A percentile compares a stretch with the other conserved stretches of the same genome.
Evolutionary conservation across 345 rosid genomes (phyloP).

Genomic region (Camelina laxa): DNA sequence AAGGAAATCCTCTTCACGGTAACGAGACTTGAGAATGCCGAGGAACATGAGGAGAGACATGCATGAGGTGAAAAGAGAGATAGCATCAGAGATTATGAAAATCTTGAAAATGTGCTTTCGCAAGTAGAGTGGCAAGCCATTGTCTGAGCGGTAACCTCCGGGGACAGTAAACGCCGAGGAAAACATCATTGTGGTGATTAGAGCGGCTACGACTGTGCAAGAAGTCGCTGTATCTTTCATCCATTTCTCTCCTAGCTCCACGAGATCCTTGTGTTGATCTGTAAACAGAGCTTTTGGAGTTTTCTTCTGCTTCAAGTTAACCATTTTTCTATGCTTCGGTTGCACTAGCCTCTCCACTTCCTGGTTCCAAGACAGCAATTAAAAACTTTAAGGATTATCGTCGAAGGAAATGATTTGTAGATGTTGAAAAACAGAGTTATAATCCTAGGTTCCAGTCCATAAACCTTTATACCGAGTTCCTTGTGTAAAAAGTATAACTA

Average conservation of each 20-base stretch:
- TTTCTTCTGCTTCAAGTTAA: slow-evolving; percentile 43
- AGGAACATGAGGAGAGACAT: slow-evolving; percentile 59
- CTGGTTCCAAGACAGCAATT: slow-evolving; percentile 31
- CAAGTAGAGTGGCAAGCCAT: neutral
- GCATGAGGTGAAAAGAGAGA: slow-evolving; percentile 58
- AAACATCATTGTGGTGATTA: slow-evolving; percentile 65
- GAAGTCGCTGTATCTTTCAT: slow-evolving; percentile 61
- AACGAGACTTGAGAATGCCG: slow-evolving; percentile 61
- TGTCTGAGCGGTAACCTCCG: slow-evolving; percentile 41
- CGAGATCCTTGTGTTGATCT: slow-evolving; percentile 54
- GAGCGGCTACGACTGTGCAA: slow-evolving; percentile 60
- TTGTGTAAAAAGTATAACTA: slow-evolving; percentile 28
- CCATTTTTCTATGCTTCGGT: slow-evolving; percentile 66
- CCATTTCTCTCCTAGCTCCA: slow-evolving; percentile 59
- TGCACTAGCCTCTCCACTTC: slow-evolving; percentile 75
- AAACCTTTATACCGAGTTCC: neutral
- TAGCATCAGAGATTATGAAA: slow-evolving; percentile 54
- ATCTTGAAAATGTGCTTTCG: slow-evolving; percentile 27
- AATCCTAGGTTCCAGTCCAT: neutral
- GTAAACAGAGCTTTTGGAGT: slow-evolving; percentile 62
- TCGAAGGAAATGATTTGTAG: neutral
- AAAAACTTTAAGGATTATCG: neutral
- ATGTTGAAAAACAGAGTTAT: slow-evolving; percentile 7
- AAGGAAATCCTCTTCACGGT: slow-evolving; percentile 60
- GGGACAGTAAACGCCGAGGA: slow-evolving; percentile 64